Conservation (phyloP, 1,139 yeast genomes). For the Hanseniaspora sp. region DNA sequence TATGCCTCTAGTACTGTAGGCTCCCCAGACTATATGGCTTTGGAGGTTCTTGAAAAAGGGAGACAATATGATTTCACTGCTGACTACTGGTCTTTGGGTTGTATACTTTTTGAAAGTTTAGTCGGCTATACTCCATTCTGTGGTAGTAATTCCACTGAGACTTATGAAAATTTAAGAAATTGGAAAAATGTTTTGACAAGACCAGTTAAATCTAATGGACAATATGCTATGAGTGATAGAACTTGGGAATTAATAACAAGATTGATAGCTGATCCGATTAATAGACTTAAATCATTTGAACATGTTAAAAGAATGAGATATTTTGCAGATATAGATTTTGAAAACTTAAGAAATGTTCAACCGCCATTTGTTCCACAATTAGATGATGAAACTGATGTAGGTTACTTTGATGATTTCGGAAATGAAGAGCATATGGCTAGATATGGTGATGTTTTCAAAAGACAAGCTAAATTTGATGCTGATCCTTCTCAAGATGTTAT, state of each 20-base stretch:
- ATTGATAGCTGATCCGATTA: constrained; percentile 67
- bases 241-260: constrained; percentile 84
- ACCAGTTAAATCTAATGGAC: constrained; percentile 86
- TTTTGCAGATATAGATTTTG: constrained; percentile 77
- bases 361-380: constrained; percentile 97
- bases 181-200: constrained; percentile 84
- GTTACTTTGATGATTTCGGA: constrained; percentile 94
- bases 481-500: constrained; percentile 60
- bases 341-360: constrained; percentile 48
- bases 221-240: constrained; percentile 86
- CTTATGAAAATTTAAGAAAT: constrained; percentile 83
- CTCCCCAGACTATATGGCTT: constrained; percentile 97
- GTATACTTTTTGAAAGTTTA: constrained; percentile 83
- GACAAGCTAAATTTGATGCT: constrained; percentile 74
- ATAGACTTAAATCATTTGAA: constrained; percentile 63
- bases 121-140: constrained; percentile 96
- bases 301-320: constrained; percentile 73
- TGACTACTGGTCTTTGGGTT: constrained; percentile 97
- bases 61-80: constrained; percentile 88
- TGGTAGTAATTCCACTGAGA: constrained; percentile 87
- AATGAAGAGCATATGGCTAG: constrained; percentile 96
- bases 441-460: constrained; percentile 90
- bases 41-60: constrained; percentile 83
- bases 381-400: constrained; percentile 95
- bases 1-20: constrained; percentile 95